Base-by-base conservation (phyloP, 495 filamentous ascomycete species). In the Annulohypoxylon nitens region DNA sequence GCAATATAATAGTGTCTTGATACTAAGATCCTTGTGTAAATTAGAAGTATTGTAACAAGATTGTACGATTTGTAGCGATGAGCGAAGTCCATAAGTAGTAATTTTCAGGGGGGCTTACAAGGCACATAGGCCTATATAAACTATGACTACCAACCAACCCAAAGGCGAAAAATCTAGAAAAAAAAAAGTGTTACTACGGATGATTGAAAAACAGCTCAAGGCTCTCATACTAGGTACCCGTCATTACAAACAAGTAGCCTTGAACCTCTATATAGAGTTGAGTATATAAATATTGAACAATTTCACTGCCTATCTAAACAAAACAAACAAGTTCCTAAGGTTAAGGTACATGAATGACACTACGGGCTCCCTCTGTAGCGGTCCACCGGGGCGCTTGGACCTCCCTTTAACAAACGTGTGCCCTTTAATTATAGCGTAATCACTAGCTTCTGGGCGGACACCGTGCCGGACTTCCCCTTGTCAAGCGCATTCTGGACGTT, bases 391-490 rank as follows among this genome's bases (percentile, higher is more conserved):
- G 39, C 39, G 39, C 39, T n/a, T 43, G 12, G 39, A n/a, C 39
- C 39, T 41, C 14, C 39, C 39, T 1, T 43, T 33, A 57, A 2
- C 25, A 3, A 34, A 26, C 11, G 18, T 41, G 20, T 37, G 10
- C 12, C 25, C 2, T 30, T 61, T 20, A 74, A 30, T 6, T 30
- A 74, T 30, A 78, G 69, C 12, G 57, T 69, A 25, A 78, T 26
- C 16, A 79, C 72, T n/a, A 79, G 14, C 64, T 79, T 79, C 64
- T 67, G 36, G 25, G 65, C 64, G 43, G 77, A 79, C 9, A 73
- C 20, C 1, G 34, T 23, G 25, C 69, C 71, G 4, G 33, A n/a
- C 37, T 72, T 75, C 3, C 67, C 39, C 3, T 63, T 0, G 50
- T 79, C 77, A 0, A 78, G 39, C 11, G 71, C 77, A 5, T 23